Conservation (phyloP, 1,284 basidiomycete species). For the Chalciporus piperatoides region DNA sequence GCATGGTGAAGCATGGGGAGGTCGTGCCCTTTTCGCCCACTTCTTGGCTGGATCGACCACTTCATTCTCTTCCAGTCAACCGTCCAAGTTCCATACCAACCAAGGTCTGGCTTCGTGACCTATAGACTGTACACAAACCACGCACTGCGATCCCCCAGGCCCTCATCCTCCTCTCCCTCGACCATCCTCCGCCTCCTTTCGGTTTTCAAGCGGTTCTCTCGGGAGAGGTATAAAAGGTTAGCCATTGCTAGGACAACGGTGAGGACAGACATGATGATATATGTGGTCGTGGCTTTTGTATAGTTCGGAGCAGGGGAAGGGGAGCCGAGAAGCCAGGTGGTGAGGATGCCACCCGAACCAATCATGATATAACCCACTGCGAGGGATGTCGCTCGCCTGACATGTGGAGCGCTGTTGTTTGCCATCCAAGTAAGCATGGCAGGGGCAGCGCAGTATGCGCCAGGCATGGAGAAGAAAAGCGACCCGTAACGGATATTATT, state of each 20-base stretch:
- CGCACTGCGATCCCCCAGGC: conserved; percentile 31
- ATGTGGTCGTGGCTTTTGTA: conserved; percentile 37
- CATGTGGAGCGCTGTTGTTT: conserved; percentile 59
- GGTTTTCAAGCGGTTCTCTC: conserved; percentile 25
- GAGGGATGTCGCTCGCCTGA: conserved; percentile 51
- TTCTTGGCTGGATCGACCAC: too few species aligned
- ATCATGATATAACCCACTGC: conserved; percentile 48
- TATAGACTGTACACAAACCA: conserved; percentile 32
- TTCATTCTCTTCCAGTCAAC: too few species aligned
- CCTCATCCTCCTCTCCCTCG: conserved; percentile 21
- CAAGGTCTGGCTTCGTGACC: neutral
- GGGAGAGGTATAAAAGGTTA: conserved; percentile 30
- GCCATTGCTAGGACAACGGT: conserved; percentile 31
- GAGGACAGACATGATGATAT: conserved; percentile 35
- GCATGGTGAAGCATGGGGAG: too few species aligned
- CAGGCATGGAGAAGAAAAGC: conserved; percentile 48
- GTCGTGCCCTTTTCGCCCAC: neutral
- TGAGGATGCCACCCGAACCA: conserved; percentile 55
- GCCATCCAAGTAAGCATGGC: conserved; percentile 49
- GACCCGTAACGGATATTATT: conserved; percentile 45
- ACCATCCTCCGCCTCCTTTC: conserved; percentile 12
- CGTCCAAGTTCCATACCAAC: too few species aligned
- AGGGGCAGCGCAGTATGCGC: conserved; percentile 42
- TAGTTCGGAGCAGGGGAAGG: conserved; percentile 43
- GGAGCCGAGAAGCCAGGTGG: conserved; percentile 50